Base-by-base conservation (phyloP, 2,329 filamentous ascomycete species). In the Alternaria alternata region DNA sequence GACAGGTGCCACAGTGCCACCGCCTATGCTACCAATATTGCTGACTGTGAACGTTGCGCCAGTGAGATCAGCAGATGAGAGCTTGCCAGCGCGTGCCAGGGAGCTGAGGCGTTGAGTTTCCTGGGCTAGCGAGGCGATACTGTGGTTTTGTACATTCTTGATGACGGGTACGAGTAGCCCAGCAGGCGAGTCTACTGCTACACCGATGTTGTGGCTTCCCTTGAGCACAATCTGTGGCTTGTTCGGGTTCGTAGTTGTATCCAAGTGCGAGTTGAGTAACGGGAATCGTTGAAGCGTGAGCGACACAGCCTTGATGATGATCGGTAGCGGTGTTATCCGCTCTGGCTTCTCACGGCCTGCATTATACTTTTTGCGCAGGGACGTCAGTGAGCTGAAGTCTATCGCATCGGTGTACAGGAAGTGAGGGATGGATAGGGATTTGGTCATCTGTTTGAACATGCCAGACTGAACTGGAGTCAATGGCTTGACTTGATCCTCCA, bases 391-490 rank as follows among this genome's bases (percentile, higher is more conserved):
- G 43, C 91, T 89, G 77, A 97, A 90, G 81, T 96, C 91, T 51
- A 97, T 84, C 75, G 94, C 92, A 79, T 97, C 93, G 39, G 93
- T 91, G 81, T 96, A 99, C 62, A 98, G 87, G 81, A 99, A 97
- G 80, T 98, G 95, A 0, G 95, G 95, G 70, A 97, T 98, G 51
- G 81, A 87, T 64, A 99, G 86, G 3, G 94, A 97, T 59, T 89
- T 89, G 14, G 94, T 97, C 95, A 99, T 99, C 61, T 89, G 87
- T 82, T 96, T 97, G 88, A 97, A 98, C 95, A 99, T 99, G 75
- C 93, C 91, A 38, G 87, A 85, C 81, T 98, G 94, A 14, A 92
- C 91, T 38, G 89, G 89, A 12, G 92, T 92, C 62, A 99, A 83
- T 58, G 87, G 82, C 32, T 90, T 84, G 2, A 84, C 79, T 8